Conservation (phyloP, 2,329 filamentous ascomycete genomes). For the Pseudovirgaria hyperparasitica region DNA sequence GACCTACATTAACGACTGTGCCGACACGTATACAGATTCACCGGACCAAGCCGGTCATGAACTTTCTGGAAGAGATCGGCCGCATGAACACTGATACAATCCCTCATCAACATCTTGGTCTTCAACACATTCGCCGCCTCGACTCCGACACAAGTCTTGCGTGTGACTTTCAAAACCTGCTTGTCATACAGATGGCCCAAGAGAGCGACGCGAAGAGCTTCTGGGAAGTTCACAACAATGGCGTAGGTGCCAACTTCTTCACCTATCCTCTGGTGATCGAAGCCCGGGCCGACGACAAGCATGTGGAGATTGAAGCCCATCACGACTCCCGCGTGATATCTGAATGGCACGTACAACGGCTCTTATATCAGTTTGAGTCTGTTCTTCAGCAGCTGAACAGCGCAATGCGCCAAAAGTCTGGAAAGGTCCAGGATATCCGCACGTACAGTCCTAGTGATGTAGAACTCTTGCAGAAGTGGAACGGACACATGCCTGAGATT, state of each 20-base stretch:
- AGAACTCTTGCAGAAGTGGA: slow-evolving; percentile 14
- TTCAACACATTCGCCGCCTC: slow-evolving; percentile 24
- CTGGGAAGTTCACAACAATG: slow-evolving; percentile 17
- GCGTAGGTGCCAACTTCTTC: slow-evolving; percentile 18
- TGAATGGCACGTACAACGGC: slow-evolving; percentile 15
- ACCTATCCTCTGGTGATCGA: slow-evolving; percentile 21
- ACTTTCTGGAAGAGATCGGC: slow-evolving; percentile 13
- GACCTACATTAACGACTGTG: slow-evolving; percentile 26
- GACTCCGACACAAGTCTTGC: slow-evolving; percentile 42
- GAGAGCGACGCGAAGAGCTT: slow-evolving; percentile 12
- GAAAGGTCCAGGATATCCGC: slow-evolving; percentile 11
- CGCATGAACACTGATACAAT: slow-evolving; percentile 14
- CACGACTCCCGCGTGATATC: slow-evolving; percentile 17
- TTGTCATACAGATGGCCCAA: slow-evolving; percentile 37
- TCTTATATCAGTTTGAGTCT: slow-evolving; percentile 17
- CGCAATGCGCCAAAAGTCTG: slow-evolving; percentile 2
- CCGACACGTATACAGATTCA: slow-evolving; percentile 22
- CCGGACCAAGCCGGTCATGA: slow-evolving; percentile 11
- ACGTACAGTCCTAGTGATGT: slow-evolving; percentile 16
- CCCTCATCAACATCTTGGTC: slow-evolving; percentile 24
- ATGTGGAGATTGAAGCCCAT: slow-evolving; percentile 13
- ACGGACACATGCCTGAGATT: slow-evolving; percentile 9
- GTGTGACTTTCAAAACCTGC: slow-evolving; percentile 42
- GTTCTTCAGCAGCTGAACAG: slow-evolving; percentile 15
- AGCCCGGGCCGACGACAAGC: slow-evolving; percentile 12